Evolutionary conservation across 129 eudicot genomes (phyloP).

Genomic region (Flaveria trinervia): DNA sequence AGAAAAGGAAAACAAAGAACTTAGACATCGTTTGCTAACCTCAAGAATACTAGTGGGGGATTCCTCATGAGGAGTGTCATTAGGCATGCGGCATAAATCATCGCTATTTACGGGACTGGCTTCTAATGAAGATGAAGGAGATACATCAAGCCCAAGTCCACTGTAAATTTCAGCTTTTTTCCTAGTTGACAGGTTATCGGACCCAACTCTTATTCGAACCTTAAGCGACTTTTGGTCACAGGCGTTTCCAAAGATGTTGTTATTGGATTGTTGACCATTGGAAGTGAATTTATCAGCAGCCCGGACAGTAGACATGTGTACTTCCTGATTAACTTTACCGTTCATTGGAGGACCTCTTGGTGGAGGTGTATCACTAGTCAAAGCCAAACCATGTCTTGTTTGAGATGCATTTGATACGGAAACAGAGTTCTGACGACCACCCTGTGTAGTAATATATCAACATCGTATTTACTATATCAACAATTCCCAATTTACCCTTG

Average conservation of each 20-base stretch:
- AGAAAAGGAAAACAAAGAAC: conserved; percentile 7
- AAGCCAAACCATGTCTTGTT: conserved; percentile 41
- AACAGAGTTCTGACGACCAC: conserved; percentile 47
- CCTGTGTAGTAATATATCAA: conserved; percentile 46
- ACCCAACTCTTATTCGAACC: conserved; percentile 77
- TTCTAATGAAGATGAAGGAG: conserved; percentile 89
- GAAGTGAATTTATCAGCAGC: conserved; percentile 46
- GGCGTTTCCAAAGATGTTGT: conserved; percentile 43
- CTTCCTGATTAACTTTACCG: conserved; percentile 43
- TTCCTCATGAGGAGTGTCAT: conserved; percentile 40
- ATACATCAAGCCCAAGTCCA: conserved; percentile 94
- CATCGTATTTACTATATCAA: conserved; percentile 5
- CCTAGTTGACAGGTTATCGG: conserved; percentile 73
- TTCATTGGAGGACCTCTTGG: conserved; percentile 40
- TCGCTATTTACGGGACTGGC: conserved; percentile 69
- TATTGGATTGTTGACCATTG: conserved; percentile 40
- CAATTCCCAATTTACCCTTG: neutral
- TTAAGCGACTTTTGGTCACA: conserved; percentile 74
- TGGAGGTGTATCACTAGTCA: conserved; percentile 28
- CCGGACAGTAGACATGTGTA: conserved; percentile 31
- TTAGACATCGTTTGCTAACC: conserved; percentile 40
- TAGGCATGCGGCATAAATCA: conserved; percentile 44
- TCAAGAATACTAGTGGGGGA: conserved; percentile 87
- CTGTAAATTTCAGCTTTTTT: conserved; percentile 92
- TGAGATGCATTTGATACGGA: conserved; percentile 46